Evolutionary conservation across 75 land plant species (phyloP), one percentile per base, ranked within the genome.

Genomic region (Pinus albicaulis): DNA sequence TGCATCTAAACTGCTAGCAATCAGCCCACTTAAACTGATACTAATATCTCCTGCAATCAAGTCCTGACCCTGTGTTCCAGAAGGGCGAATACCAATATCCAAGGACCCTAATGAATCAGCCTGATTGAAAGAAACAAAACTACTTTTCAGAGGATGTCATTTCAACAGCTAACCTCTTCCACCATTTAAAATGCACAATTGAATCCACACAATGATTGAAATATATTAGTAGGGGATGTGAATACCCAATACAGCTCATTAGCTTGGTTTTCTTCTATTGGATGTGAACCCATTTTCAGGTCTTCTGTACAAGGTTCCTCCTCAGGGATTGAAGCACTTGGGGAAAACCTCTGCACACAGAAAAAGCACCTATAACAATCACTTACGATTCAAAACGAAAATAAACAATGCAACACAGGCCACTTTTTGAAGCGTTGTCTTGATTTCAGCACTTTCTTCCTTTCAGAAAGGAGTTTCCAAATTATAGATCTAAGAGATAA

Each of bases 51-150:
- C 80, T 53, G 84, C 62, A 31, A 82, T 76, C 13, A 82, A 28
- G 61, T 86, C 86, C 55, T 70, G 74, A 24, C 69, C 66, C 57
- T 84, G 84, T 73, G 74, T 84, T 72, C 78, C 82, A 65, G 74
- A 80, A 8, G 90, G 80, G 55, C 88, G 83, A 19, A 76, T 58
- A 7, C 86, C 88, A 76, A 91, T 60, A 68, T 91, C 93, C 58
- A 91, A 71, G 7, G 84, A 80, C 71, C 92, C 92, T 76, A 91
- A 74, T 61, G 90, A 91, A 60, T 91, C 93, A 5, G 93, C 80
- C 88, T 91, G 86, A 77, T 76, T 58, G 23, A 16, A 64, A 19
- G 24, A 55, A 78, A 56, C 28, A 57, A 26, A 55, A 56, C 23
- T 66, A n/a, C 28, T 25, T 22, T 53, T 17, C 66, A 64, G 28